A percentile compares a stretch with the other conserved stretches of the same genome.
Evolutionary conservation across 257 asterid species (phyloP).

Genomic region (Henckelia pumila): DNA sequence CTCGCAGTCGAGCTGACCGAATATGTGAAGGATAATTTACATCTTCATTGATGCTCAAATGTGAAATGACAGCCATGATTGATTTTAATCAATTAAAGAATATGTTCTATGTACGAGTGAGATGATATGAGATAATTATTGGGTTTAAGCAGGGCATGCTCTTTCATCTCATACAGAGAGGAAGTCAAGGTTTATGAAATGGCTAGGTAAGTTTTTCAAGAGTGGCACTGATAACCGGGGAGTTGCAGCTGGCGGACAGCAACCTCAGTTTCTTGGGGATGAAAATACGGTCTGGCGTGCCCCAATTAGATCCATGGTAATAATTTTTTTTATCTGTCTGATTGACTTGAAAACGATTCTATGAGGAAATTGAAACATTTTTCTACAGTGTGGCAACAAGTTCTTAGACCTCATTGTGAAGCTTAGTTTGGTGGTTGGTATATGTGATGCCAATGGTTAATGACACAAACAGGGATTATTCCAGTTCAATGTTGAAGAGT

Average conservation of each 20-base stretch:
- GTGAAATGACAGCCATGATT: slow-evolving; percentile 14
- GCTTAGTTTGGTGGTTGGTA: slow-evolving; percentile 7
- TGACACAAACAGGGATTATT: neutral
- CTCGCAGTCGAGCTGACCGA: neutral
- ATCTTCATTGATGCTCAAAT: slow-evolving; percentile 15
- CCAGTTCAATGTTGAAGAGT: neutral
- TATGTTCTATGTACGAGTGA: neutral
- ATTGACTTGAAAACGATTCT: neutral
- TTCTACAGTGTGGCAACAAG: slow-evolving; percentile 21
- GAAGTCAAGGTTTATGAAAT: slow-evolving; percentile 81
- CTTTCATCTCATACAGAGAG: slow-evolving; percentile 76
- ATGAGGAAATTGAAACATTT: slow-evolving; percentile 6
- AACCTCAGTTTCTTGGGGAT: slow-evolving; percentile 74
- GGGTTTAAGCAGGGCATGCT: slow-evolving; percentile 64
- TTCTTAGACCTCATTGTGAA: neutral
- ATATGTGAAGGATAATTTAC: neutral
- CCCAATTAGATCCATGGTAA: slow-evolving; percentile 67
- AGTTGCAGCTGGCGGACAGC: slow-evolving; percentile 38
- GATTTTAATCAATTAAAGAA: slow-evolving; percentile 3
- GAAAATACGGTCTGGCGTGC: slow-evolving; percentile 79
- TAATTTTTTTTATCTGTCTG: neutral
- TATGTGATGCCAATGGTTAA: neutral
- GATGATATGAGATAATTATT: slow-evolving; percentile 27
- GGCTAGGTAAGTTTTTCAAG: slow-evolving; percentile 80
- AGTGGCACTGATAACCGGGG: slow-evolving; percentile 49